Base-by-base conservation (phyloP, 148 eudicot genomes). In the Nepenthes mirabilis region DNA sequence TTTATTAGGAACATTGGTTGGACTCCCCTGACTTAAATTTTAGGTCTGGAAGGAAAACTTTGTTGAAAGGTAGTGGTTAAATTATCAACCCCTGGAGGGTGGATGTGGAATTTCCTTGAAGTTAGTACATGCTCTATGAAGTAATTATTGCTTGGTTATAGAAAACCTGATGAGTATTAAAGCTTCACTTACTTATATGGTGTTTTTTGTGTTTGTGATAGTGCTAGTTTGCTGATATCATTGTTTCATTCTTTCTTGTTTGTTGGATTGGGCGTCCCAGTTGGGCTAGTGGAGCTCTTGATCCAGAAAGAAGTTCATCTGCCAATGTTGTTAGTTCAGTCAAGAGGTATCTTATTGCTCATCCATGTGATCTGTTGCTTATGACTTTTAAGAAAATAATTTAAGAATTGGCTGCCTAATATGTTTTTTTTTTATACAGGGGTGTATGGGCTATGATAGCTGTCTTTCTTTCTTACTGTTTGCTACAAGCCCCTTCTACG, bases 401-500 rank as follows among this genome's bases (percentile, higher is more conserved):
- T 34, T 12, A 6, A 43, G 60, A 56, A 37, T 56, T 60, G 47
- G 52, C 43, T 5, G 33, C 33, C 33, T 66, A 32, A 10, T 55
- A 34, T 57, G 49, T 49, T 12, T 63, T 55, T n/a, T n/a, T 37
- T 33, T 76, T 76, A 63, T 45, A 34, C 76, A 93, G 99, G 87
- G 99, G 99, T 45, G 68, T 86, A 47, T 93, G 95, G 88, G 99
- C 96, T 57, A 88, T 93, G 99, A 75, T 89, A 69, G 99, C 96
- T 14, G 96, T 93, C 57, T 86, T 82, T 70, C 95, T 93, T 72
- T 74, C 99, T 36, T 93, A 93, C 70, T 82, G 91, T 68, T 84
- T 93, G 81, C 77, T 93, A 58, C 99, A 93, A 78, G 95, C 99
- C 51, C 99, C 99, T 67, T 89, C 96, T 37, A 88, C 99, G 96